Percentiles rank a stretch among this genome's conserved stretches.
These are phyloP conservation scores for Rosa multiflora DNA, from an alignment of 306 rosid species.

Conservation along the genomic window DNA sequence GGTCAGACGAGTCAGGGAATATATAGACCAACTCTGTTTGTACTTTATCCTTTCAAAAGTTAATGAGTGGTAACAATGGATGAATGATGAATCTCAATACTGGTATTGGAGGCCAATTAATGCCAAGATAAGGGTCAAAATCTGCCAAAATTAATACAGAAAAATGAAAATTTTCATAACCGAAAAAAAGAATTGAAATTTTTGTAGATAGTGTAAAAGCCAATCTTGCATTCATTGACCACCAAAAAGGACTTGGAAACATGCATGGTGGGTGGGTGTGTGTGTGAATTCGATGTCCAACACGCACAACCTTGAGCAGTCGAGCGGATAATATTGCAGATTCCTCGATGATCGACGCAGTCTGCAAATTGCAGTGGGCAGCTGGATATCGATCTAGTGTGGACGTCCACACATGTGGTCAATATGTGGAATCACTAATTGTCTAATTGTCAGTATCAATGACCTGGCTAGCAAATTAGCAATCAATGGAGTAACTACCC, in stretches of 20 bases:
- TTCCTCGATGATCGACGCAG: neutral
- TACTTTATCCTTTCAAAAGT: too few species aligned
- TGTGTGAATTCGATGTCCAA: too few species aligned
- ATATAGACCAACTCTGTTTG: too few species aligned
- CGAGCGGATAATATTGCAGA: neutral
- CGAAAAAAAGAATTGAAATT: too few species aligned
- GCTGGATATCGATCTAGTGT: neutral
- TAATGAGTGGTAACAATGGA: too few species aligned
- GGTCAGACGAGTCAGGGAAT: too few species aligned
- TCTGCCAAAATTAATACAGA: neutral
- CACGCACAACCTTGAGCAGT: neutral
- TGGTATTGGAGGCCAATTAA: neutral
- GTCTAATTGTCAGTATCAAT: neutral
- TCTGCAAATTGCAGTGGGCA: neutral
- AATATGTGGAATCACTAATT: neutral
- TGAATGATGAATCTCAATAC: neutral
- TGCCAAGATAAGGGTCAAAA: neutral
- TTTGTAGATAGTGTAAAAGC: neutral
- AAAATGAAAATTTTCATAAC: too few species aligned
- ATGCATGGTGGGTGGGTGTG: too few species aligned
- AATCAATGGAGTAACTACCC: neutral
- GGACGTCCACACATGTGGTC: neutral
- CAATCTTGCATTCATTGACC: neutral
- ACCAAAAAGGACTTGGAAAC: too few species aligned
- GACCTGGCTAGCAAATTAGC: neutral